Evolutionary conservation across 176 grass and related monocot genomes (phyloP).

Genomic region (Oryza nivara): DNA sequence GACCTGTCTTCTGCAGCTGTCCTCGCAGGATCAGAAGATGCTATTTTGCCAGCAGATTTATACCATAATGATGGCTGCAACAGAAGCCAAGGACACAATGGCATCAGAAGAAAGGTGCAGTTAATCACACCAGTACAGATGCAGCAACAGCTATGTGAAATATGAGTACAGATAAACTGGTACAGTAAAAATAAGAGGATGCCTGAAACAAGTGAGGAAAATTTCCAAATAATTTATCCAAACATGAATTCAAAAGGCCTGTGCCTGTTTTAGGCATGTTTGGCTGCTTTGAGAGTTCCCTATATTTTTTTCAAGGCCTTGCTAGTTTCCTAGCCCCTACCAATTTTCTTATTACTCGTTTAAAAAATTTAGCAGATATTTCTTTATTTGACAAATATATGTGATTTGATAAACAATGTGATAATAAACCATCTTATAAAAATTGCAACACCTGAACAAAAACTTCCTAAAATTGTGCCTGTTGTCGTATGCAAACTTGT

Average conservation of each 20-base stretch:
- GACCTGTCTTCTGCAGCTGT: slow-evolving; percentile 32
- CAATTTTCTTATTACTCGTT: neutral
- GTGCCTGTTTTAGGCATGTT: neutral
- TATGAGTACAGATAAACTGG: slow-evolving; percentile 31
- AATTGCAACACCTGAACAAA: neutral
- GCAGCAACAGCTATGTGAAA: neutral
- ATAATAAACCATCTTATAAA: slow-evolving; percentile 7
- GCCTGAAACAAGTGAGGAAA: neutral
- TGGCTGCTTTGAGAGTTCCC: neutral
- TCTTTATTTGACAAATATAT: neutral
- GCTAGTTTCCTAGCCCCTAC: neutral
- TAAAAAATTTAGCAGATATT: neutral
- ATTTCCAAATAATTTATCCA: slow-evolving; percentile 18
- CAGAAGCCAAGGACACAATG: slow-evolving; percentile 27
- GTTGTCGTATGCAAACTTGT: neutral
- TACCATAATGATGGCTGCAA: slow-evolving; percentile 60
- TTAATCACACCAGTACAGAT: slow-evolving; percentile 2
- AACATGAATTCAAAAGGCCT: neutral
- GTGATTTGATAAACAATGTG: neutral
- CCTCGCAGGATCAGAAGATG: slow-evolving; percentile 27
- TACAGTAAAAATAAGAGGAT: neutral
- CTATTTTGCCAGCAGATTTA: slow-evolving; percentile 40
- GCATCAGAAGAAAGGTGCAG: neutral
- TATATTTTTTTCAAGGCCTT: neutral
- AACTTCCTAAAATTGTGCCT: neutral